A percentile compares a stretch with the other conserved stretches of the same genome.
Evolutionary conservation across 257 asterid species (phyloP).

Genomic region (Scutellaria galericulata): DNA sequence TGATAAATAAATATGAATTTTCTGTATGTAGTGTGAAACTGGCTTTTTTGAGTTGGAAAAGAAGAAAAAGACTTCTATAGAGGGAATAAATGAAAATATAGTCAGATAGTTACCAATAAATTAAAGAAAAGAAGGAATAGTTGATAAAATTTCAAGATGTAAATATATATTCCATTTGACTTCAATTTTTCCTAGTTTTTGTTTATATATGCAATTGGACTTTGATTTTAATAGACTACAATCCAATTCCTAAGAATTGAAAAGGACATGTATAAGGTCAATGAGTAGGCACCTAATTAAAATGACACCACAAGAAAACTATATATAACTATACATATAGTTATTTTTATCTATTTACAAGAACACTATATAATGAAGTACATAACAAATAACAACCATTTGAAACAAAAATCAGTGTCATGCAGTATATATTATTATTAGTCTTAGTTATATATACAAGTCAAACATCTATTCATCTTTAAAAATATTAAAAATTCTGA

Average conservation of each 20-base stretch:
- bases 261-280: slow-evolving; percentile 43
- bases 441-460: not conserved
- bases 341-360: not conserved
- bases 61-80: not conserved
- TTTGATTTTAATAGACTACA: not conserved
- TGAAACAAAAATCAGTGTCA: not conserved
- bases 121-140: not conserved
- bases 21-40: slow-evolving; percentile 23
- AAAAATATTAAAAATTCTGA: too few species aligned
- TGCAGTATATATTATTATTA: not conserved
- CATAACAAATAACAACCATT: not conserved
- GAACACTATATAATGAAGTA: too few species aligned
- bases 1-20: not conserved
- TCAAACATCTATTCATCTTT: not conserved
- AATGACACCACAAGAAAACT: slow-evolving; percentile 15
- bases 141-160: slow-evolving; percentile 18
- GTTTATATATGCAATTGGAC: not conserved
- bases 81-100: too few species aligned
- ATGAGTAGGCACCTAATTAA: slow-evolving; percentile 45
- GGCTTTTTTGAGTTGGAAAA: not conserved
- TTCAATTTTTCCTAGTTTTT: not conserved
- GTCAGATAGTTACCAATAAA: slow-evolving; percentile 19
- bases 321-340: too few species aligned
- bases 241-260: slow-evolving; percentile 18
- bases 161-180: slow-evolving; percentile 10